Evolutionary conservation across 345 rosid species (phyloP).

Genomic region (Brassica napus): Da-Ae NC_063434.1:265501-266000

Average conservation of each 20-base stretch:
- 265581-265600: conserved; percentile 53
- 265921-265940: conserved; percentile 95
- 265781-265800: conserved; percentile 62
- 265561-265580: conserved; percentile 63
- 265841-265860: conserved; percentile 65
- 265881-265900: conserved; percentile 78
- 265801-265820: conserved; percentile 74
- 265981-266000: conserved; percentile 63
- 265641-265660: conserved; percentile 60
- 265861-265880: conserved; percentile 93
- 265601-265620: conserved; percentile 57
- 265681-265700: conserved; percentile 56
- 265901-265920: conserved; percentile 79
- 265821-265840: conserved; percentile 80
- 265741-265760: conserved; percentile 54
- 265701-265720: conserved; percentile 38
- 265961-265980: conserved; percentile 68
- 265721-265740: conserved; percentile 44
- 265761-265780: conserved; percentile 64
- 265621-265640: conserved; percentile 76
- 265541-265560: conserved; percentile 89
- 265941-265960: conserved; percentile 91
- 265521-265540: conserved; percentile 53
- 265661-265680: conserved; percentile 69
- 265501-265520: background rate